phyloP scores from a whole-genome alignment of 345 rosid genomes.

The Boechera divaricarpa region DNA sequence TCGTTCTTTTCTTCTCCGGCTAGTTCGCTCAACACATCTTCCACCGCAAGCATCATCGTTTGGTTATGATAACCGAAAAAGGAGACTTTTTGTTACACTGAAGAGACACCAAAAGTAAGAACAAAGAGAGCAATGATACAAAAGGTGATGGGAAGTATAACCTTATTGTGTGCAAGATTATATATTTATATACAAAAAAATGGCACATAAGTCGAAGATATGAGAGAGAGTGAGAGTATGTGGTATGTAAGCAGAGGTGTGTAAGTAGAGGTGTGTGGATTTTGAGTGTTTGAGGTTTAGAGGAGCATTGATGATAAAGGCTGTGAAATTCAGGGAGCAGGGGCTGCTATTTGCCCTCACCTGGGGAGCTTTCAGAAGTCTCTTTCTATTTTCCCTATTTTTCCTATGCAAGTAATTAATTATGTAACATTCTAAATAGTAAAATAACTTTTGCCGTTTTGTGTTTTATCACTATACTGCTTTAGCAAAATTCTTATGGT shows the following conservation, averaged over 20 bases:
- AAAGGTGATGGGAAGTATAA: conserved; percentile 39
- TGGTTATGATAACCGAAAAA: background rate
- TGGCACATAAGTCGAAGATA: conserved; percentile 23
- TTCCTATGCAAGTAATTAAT: conserved; percentile 9
- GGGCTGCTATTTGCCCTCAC: conserved; percentile 46
- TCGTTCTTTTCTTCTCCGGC: conserved; percentile 66
- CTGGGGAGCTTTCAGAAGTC: conserved; percentile 45
- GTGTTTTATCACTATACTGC: conserved; percentile 27
- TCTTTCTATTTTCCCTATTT: conserved; percentile 25
- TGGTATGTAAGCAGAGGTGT: no score
- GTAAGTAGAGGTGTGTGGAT: conserved; percentile 27
- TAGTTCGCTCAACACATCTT: conserved; percentile 71
- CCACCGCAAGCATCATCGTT: conserved; percentile 57
- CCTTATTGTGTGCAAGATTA: conserved; percentile 37
- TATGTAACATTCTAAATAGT: conserved; percentile 8
- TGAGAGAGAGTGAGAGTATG: conserved; percentile 9
- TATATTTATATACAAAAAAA: conserved; percentile 44
- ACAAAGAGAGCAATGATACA: conserved; percentile 41
- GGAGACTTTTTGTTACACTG: conserved; percentile 30
- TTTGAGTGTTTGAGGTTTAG: conserved; percentile 51
- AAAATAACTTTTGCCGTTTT: conserved; percentile 38
- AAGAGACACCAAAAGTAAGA: conserved; percentile 36
- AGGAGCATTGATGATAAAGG: conserved; percentile 48
- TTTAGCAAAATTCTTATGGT: conserved; percentile 40
- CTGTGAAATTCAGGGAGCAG: conserved; percentile 48